Evolutionary conservation across 257 asterid genomes (phyloP), one percentile per base, ranked within the genome.

Genomic region (Nicotiana benthamiana): DNA sequence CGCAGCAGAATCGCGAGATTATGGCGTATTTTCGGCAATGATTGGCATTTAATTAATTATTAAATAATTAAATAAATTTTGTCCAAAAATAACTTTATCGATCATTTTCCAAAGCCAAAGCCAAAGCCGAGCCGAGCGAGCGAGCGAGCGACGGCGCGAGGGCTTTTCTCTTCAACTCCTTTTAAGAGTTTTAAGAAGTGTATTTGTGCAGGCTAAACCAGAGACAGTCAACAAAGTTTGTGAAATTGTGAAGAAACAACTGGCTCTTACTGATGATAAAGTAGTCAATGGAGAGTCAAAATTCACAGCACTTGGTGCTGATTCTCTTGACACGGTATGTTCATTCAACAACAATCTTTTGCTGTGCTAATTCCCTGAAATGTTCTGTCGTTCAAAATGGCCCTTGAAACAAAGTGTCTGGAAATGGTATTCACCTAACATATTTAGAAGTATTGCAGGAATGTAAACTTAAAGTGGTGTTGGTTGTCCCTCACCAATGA

Each of bases 291-390:
- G 97, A 80, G 94, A 88, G 77, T 92, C 99, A 0, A 93, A 89
- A 83, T 95, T 95, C 83, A 79, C 89, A 10, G 27, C 89, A 10
- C 95, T 95, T 83, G 99, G 99, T 79, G 98, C 99, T 46, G 99
- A 95, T 86, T 95, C 99, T 67, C 98, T 93, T 40, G 99, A 95
- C 91, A 95, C 99, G 84, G 98, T 95, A 95, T 43, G 85, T 32
- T 36, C 2, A n/a, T 30, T 75, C 8, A 15, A 40, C 57, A 22
- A 24, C 48, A 40, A 72, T 46, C 13, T 46, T 46, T 46, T 72
- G 9, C 4, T 6, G 15, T 22, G 40, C 8, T 3, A 7, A 6
- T n/a, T n/a, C 24, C 17, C 40, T 72, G 22, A 3, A 46, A 1
- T 24, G 22, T 46, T 43, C 4, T 72, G 60, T 46, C 15, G 40